These are phyloP conservation scores for Galeopsis tetrahit DNA, from an alignment of 257 asterid genomes.

Conservation along the genomic window DNA sequence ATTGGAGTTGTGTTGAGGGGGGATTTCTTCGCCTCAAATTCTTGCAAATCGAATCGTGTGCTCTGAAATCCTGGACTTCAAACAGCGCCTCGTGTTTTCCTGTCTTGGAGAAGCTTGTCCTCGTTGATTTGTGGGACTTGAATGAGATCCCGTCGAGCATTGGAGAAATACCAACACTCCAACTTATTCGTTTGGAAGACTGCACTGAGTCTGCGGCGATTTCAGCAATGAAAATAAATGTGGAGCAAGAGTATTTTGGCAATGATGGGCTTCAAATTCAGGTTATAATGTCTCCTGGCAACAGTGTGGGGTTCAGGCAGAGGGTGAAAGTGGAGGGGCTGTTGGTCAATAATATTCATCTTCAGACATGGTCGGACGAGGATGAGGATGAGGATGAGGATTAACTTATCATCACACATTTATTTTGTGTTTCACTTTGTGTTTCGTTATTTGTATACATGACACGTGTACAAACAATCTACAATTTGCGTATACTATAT, in stretches of 20 bases:
- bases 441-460: no score
- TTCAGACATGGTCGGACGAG: no score
- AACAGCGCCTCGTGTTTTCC: neutral
- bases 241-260: slow-evolving; percentile 23
- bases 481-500: no score
- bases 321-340: neutral
- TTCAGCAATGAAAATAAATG: slow-evolving; percentile 13
- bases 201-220: neutral
- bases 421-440: no score
- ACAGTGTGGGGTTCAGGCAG: neutral
- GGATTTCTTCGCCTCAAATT: neutral
- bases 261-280: slow-evolving; percentile 14
- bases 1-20: neutral
- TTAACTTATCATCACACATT: no score
- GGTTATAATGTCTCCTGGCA: neutral
- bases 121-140: neutral
- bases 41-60: neutral
- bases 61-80: neutral
- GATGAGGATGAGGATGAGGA: no score
- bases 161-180: neutral
- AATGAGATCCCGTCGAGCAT: neutral
- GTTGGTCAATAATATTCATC: neutral
- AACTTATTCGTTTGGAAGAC: neutral
- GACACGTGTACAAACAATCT: no score
- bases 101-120: slow-evolving; percentile 6